These are phyloP conservation scores for Hevea brasiliensis DNA, from an alignment of 345 rosid species.

Conservation along the genomic window DNA sequence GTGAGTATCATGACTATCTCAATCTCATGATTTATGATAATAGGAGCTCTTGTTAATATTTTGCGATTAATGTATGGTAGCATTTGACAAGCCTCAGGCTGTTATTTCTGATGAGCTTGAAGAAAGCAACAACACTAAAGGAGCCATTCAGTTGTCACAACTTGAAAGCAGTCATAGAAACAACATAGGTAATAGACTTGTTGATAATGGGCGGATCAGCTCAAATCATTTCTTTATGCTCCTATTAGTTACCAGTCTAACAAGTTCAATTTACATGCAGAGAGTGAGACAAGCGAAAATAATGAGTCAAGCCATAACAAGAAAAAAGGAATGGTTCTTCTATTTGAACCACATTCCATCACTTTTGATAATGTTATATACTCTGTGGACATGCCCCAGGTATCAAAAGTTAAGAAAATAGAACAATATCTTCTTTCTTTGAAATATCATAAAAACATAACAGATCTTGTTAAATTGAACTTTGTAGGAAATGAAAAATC, in stretches of 20 bases:
- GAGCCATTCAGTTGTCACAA: slow-evolving; percentile 19
- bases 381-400: slow-evolving; percentile 83
- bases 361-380: slow-evolving; percentile 56
- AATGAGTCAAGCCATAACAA: slow-evolving; percentile 18
- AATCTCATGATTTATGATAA: background rate
- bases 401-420: slow-evolving; percentile 19
- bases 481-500: slow-evolving; percentile 55
- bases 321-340: slow-evolving; percentile 72
- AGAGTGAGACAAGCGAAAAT: background rate
- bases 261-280: background rate
- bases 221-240: background rate
- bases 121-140: background rate
- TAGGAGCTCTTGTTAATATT: background rate
- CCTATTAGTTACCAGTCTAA: background rate
- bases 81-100: slow-evolving; percentile 52
- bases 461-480: slow-evolving; percentile 8
- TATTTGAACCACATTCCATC: slow-evolving; percentile 65
- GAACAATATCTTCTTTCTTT: background rate
- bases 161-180: background rate
- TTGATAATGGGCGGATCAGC: background rate
- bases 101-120: slow-evolving; percentile 31
- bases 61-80: slow-evolving; percentile 32
- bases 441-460: background rate
- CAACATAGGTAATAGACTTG: slow-evolving; percentile 14
- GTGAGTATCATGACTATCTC: slow-evolving; percentile 34